Evolutionary conservation across 495 filamentous ascomycete species (phyloP), one percentile per base, ranked within the genome.

Genomic region (Bacidia rubella): DNA sequence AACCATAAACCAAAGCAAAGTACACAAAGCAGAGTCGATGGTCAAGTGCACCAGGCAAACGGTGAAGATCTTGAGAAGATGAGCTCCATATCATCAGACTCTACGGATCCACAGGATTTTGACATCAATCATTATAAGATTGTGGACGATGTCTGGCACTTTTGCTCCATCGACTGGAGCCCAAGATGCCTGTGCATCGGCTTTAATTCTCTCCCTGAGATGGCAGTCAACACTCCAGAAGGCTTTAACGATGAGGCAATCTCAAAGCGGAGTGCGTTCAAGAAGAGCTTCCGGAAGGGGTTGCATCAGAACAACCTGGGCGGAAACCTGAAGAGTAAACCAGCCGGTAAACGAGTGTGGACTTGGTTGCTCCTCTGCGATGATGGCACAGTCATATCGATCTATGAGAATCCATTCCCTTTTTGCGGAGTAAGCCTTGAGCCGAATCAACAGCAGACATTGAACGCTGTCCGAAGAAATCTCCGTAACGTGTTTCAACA

Each of bases 351-450:
- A 54, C 64, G 82, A 26, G 57, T 85, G 24, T 94, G 86, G 85
- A 80, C 78, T 26, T 93, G 87, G 87, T 64, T 92, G 10, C 66
- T 87, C n/a, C 62, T 90, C n/a, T 88, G 82, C 60, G 75, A 84
- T 63, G 85, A 92, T 63, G 80, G 81, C 21, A 93, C 87, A 1
- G 76, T 92, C 39, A 75, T 92, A 47, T 83, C 83, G 2, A 80
- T 92, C 22, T 78, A 86, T 53, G 86, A 92, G 61, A 78, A 81
- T 55, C 82, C 78, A 5, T 80, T 73, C 54, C 78, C 74, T 2
- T 62, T 62, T 53, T 60, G 46, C 57, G 61, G 45, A 61, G 59
- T 44, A 49, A 51, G 50, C 39, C 57, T 63, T 46, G 60, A 62
- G 52, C 66, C 63, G 19, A 65, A 71, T 11, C 54, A 58, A 32